A percentile compares a stretch with the other conserved stretches of the same genome.
Evolutionary conservation across 768 basidiomycete species (phyloP).

Genomic region (Termitomyces sp.): DNA sequence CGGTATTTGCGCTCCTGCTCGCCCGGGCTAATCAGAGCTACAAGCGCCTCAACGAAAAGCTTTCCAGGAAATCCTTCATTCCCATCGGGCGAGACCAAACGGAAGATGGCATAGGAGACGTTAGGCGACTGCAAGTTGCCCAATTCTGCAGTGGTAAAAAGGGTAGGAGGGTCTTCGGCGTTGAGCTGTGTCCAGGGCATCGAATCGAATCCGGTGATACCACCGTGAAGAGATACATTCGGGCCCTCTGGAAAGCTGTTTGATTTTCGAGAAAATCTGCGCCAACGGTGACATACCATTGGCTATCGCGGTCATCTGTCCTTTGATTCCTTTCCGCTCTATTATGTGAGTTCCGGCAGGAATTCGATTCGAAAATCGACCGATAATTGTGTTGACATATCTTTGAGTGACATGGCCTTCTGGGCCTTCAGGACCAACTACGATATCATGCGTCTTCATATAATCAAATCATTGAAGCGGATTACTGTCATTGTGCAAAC

Average conservation of each 20-base stretch:
- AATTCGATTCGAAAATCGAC: slow-evolving; percentile 69
- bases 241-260: slow-evolving; percentile 32
- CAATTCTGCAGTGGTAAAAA: slow-evolving; percentile 56
- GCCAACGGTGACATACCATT: slow-evolving; percentile 29
- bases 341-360: slow-evolving; percentile 52
- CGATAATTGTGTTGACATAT: slow-evolving; percentile 71
- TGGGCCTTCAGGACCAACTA: slow-evolving; percentile 67
- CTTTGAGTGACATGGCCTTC: slow-evolving; percentile 53
- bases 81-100: slow-evolving; percentile 52
- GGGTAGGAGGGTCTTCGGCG: slow-evolving; percentile 31
- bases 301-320: slow-evolving; percentile 38
- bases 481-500: slow-evolving; percentile 6
- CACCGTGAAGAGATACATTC: slow-evolving; percentile 68
- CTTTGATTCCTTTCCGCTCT: slow-evolving; percentile 47
- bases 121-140: slow-evolving; percentile 30
- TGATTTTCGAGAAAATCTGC: background rate
- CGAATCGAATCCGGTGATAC: slow-evolving; percentile 60
- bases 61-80: slow-evolving; percentile 70
- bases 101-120: slow-evolving; percentile 47
- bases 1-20: slow-evolving; percentile 24
- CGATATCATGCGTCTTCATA: slow-evolving; percentile 65
- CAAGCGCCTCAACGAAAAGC: slow-evolving; percentile 52
- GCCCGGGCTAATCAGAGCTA: slow-evolving; percentile 40
- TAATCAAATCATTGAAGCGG: background rate
- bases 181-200: slow-evolving; percentile 46